Evolutionary conservation across 176 grass and related monocot genomes (phyloP), one percentile per base, ranked within the genome.

Genomic region (Leersia perrieri): DNA sequence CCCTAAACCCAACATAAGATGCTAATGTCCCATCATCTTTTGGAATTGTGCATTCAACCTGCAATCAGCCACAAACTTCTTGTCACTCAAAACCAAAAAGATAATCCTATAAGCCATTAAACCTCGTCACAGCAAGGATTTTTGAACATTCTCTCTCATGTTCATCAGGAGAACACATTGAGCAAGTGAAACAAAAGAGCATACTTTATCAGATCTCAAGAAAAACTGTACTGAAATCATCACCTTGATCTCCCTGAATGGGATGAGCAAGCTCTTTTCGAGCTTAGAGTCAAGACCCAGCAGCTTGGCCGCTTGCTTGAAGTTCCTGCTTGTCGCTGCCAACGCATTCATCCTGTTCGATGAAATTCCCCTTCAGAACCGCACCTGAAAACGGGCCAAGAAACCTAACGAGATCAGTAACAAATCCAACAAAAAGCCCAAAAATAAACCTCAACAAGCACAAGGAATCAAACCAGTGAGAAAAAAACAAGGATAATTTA

Each of bases 161-260:
- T 70, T 61, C 25, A 38, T 41, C 74, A 66, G 29, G 41, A 71
- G 72, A 73, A 0, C 60, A 53, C 53, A 34, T 4, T 9, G 44
- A 67, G 45, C 74, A 76, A 44, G 27, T 40, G 35, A 75, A 76
- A 18, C 16, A 25, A 16, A 23, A 8, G 9, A 14, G 22, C 20
- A 40, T 23, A 18, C 5, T 3, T 29, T 23, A 33, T 22, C 30
- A 74, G 47, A 33, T 74, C 41, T 31, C 32, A 12, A 23, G 9
- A 66, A 9, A 42, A 13, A 40, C 3, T 11, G 23, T 44, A 2
- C 18, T 27, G n/a, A 63, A 9, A 18, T 69, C 70, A 33, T 75
- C 81, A 92, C 93, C 90, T 92, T 95, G 82, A 95, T 95, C 87
- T 95, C 93, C 77, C 93, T 90, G 85, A 95, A 95, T 10, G 93